phyloP scores from a whole-genome alignment of 176 grass and related monocot species.

The Elymus sibiricus region DNA sequence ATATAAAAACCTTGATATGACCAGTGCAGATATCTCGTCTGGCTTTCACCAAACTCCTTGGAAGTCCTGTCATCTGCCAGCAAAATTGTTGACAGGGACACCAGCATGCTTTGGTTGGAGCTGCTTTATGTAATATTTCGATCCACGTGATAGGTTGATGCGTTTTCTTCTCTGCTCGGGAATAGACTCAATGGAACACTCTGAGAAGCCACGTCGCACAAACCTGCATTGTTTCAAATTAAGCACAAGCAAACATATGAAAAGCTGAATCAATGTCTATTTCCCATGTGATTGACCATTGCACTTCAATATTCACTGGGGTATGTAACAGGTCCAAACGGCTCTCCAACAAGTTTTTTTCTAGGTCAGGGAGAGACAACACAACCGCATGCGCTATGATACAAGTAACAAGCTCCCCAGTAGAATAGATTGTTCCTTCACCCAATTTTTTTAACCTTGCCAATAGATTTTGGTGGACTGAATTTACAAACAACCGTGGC shows the following conservation, averaged over 20 bases:
- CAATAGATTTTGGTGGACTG: too few species aligned
- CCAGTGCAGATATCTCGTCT: background rate
- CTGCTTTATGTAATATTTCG: constrained; percentile 86
- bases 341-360: background rate
- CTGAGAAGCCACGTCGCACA: constrained; percentile 72
- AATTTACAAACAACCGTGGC: too few species aligned
- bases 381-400: too few species aligned
- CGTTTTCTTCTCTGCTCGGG: constrained; percentile 62
- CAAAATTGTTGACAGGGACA: constrained; percentile 40
- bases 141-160: constrained; percentile 76
- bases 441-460: too few species aligned
- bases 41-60: background rate
- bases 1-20: background rate
- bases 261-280: background rate
- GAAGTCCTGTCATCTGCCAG: constrained; percentile 12
- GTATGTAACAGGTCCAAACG: background rate
- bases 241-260: constrained; percentile 14
- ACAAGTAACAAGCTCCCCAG: too few species aligned
- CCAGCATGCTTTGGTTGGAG: constrained; percentile 54
- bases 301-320: background rate
- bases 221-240: constrained; percentile 61
- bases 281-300: background rate
- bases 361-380: background rate
- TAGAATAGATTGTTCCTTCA: too few species aligned
- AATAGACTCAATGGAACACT: constrained; percentile 73